Conservation (phyloP, 2,329 filamentous ascomycete genomes). For the Cordyceps cicadae region DNA sequence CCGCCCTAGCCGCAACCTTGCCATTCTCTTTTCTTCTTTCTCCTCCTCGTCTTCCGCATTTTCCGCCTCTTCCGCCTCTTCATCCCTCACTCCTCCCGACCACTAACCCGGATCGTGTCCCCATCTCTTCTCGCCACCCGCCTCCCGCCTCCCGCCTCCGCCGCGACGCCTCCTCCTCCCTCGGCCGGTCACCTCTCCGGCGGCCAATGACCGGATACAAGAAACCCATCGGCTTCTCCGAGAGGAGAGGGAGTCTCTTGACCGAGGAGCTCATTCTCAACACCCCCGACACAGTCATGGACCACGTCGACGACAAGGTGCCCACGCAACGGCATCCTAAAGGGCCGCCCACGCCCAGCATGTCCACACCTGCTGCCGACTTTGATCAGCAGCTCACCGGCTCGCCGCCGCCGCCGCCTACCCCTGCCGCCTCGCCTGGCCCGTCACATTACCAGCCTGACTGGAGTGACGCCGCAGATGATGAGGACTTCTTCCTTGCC, state of each 20-base stretch:
- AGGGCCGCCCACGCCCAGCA: conserved; percentile 58
- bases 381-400: conserved; percentile 54
- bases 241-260: conserved; percentile 50
- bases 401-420: conserved; percentile 56
- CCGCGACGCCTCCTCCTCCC: neutral
- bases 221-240: conserved; percentile 51
- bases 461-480: conserved; percentile 69
- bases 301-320: conserved; percentile 46
- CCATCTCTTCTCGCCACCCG: neutral
- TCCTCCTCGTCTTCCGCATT: neutral
- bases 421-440: conserved; percentile 56
- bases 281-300: conserved; percentile 33
- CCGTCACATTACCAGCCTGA: conserved; percentile 55
- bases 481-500: conserved; percentile 75
- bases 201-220: conserved; percentile 34
- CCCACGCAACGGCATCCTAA: conserved; percentile 34
- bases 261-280: conserved; percentile 50
- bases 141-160: neutral
- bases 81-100: neutral
- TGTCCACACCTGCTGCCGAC: conserved; percentile 55
- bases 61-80: neutral
- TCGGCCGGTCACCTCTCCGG: neutral
- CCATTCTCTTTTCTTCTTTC: neutral
- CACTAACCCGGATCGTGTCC: neutral
- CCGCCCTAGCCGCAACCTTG: neutral